Base-by-base conservation (phyloP, 495 filamentous ascomycete species). In the Venustampulla echinocandica region DNA sequence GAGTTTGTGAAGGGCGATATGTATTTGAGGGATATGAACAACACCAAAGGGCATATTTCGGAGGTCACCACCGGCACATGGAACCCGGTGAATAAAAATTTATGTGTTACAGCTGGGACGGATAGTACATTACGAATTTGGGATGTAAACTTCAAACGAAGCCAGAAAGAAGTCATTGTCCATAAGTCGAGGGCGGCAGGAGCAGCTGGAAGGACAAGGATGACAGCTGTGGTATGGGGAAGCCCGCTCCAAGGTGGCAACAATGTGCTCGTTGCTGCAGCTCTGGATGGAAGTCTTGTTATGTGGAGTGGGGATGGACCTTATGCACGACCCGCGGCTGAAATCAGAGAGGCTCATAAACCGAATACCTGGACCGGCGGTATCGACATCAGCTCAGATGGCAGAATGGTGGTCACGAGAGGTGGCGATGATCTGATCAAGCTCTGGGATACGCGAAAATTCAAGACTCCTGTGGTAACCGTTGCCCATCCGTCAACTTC, bases 1-100 rank as follows among this genome's bases (percentile, higher is more conserved):
- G 88, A 96, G 61, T 95, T 94, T 52, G 80, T 84, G 44, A 98
- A 98, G 65, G 92, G 92, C 17, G 92, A 98, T 59, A 95, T 95
- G 90, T 98, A 98, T 59, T 66, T 98, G 46, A 76, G 92, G 30
- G 93, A 98, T 59, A 87, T 95, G 77, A 74, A 96, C 61, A 87
- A 96, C 60, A 98, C 92, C 0, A 97, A 96, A 58, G 92, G 92
- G 0, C 92, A 98, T 59, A 77, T 95, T 30, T 85, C 89, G 1
- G 92, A 94, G 64, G 80, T 93, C 22, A 85, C 85, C 19, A 81
- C 80, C 17, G 92, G 86, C 2, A 80, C 79, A 28, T 98, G 92
- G 92, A 82, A 84, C 64, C 92, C 92, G 2, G 81, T 79, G 1
- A 79, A 96, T 56, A 73, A 72, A 54, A 85, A 92, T 44, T 50